phyloP scores from a whole-genome alignment of 176 grass and related monocot genomes.

The Zea luxurians region DNA sequence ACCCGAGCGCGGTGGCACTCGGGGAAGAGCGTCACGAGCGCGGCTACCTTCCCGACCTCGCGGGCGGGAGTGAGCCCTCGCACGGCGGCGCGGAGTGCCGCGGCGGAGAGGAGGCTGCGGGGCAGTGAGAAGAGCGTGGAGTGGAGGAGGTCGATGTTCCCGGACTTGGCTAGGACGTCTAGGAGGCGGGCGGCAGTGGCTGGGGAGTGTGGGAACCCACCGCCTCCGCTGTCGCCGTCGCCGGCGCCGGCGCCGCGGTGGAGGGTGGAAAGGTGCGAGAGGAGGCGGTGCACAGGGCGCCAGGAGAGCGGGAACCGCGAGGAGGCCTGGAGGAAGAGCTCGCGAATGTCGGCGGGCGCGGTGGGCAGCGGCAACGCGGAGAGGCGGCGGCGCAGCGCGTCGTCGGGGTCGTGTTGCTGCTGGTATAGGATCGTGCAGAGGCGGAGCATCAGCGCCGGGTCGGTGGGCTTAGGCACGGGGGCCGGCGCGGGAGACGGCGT shows the following conservation, averaged over 20 bases:
- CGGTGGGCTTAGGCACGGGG: constrained; percentile 19
- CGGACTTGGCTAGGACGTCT: constrained; percentile 59
- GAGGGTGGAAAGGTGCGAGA: constrained; percentile 54
- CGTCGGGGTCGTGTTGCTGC: constrained; percentile 61
- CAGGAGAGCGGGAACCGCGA: constrained; percentile 66
- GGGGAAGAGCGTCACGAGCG: constrained; percentile 54
- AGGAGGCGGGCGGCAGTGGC: constrained; percentile 59
- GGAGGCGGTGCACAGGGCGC: constrained; percentile 77
- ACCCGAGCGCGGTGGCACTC: constrained; percentile 18
- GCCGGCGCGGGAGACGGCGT: background rate
- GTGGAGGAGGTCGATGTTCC: constrained; percentile 68
- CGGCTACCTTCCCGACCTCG: constrained; percentile 63
- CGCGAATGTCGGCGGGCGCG: constrained; percentile 39
- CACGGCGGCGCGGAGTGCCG: constrained; percentile 45
- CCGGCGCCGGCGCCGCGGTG: background rate
- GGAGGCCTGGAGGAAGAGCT: constrained; percentile 77
- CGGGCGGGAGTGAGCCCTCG: constrained; percentile 47
- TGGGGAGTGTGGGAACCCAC: constrained; percentile 59
- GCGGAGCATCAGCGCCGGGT: constrained; percentile 53
- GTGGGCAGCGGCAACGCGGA: constrained; percentile 46
- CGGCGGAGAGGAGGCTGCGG: constrained; percentile 33
- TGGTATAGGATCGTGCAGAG: constrained; percentile 84
- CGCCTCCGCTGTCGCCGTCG: background rate
- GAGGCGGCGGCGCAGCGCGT: constrained; percentile 51
- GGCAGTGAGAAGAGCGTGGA: constrained; percentile 46